phyloP scores from a whole-genome alignment of 78 protist species.

The Polysphondylium violaceum region DNA sequence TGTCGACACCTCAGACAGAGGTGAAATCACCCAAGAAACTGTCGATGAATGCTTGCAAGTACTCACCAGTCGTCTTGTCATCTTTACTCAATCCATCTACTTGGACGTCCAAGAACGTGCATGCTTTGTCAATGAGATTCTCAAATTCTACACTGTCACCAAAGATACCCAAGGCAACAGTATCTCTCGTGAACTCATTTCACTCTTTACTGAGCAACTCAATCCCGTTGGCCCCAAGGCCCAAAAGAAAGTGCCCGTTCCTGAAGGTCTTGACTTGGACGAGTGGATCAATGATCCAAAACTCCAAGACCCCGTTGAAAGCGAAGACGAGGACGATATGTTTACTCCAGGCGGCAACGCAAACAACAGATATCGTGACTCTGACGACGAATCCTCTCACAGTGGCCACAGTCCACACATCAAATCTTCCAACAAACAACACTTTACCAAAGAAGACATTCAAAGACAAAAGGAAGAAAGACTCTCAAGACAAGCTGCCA shows the following conservation, averaged over 20 bases:
- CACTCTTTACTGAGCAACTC: conserved; percentile 86
- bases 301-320: conserved; percentile 41
- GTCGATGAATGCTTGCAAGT: conserved; percentile 36
- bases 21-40: conserved; percentile 15
- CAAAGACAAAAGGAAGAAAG: conserved; percentile 49
- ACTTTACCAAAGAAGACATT: conserved; percentile 19
- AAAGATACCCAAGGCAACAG: conserved; percentile 43
- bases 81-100: conserved; percentile 72
- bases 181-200: conserved; percentile 41
- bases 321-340: conserved; percentile 32
- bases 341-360: conserved; percentile 1
- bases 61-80: conserved; percentile 15
- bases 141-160: conserved; percentile 35
- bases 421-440: background rate
- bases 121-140: conserved; percentile 50
- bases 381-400: conserved; percentile 1
- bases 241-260: conserved; percentile 90
- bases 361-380: background rate
- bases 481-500: conserved; percentile 32
- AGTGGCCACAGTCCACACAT: background rate
- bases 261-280: conserved; percentile 85
- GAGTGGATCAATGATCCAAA: conserved; percentile 77
- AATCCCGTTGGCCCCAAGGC: conserved; percentile 93
- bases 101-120: conserved; percentile 96
- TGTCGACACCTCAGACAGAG: conserved; percentile 1